A percentile compares a stretch with the other conserved stretches of the same genome.
These are phyloP conservation scores for Anisogramma anomala DNA, from an alignment of 2,329 filamentous ascomycete genomes.

Conservation along the genomic window DNA sequence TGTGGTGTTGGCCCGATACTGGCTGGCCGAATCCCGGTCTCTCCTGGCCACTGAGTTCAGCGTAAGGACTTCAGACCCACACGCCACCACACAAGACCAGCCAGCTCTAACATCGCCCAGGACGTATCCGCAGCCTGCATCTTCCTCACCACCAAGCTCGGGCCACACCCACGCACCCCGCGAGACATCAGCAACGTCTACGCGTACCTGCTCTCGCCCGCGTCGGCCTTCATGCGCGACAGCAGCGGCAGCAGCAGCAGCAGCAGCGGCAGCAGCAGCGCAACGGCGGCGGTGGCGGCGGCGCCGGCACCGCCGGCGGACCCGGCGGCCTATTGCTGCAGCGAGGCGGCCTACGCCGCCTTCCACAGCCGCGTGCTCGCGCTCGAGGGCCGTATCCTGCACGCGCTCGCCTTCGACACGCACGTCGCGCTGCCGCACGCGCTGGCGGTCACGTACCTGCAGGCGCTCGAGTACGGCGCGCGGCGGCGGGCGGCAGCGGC, in stretches of 20 bases:
- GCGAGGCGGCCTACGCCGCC: constrained; percentile 59
- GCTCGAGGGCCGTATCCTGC: constrained; percentile 68
- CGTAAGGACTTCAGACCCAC: constrained; percentile 22
- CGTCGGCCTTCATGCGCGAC: constrained; percentile 41
- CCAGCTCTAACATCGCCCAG: constrained; percentile 30
- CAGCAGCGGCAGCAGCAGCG: constrained; percentile 16
- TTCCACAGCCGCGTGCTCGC: constrained; percentile 54
- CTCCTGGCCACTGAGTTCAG: constrained; percentile 48
- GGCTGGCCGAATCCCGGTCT: constrained; percentile 42
- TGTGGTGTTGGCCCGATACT: constrained; percentile 71
- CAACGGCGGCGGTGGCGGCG: too few relatives aligned
- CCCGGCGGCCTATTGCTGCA: constrained; percentile 52
- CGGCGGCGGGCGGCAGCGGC: constrained; percentile 32
- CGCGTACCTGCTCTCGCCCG: constrained; percentile 59
- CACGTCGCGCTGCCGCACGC: constrained; percentile 79
- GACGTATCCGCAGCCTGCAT: constrained; percentile 71
- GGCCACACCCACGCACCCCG: constrained; percentile 61
- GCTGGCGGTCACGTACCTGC: constrained; percentile 82
- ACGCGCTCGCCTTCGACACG: constrained; percentile 66
- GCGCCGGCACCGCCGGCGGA: constrained; percentile 21
- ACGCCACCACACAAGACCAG: too few relatives aligned
- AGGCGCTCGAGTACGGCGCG: constrained; percentile 59
- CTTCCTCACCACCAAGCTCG: constrained; percentile 75
- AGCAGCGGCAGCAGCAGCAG: constrained; percentile 20
- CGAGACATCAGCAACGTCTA: constrained; percentile 79